Evolutionary conservation across 2,329 filamentous ascomycete genomes (phyloP).

Genomic region (Knufia fluminis): DNA sequence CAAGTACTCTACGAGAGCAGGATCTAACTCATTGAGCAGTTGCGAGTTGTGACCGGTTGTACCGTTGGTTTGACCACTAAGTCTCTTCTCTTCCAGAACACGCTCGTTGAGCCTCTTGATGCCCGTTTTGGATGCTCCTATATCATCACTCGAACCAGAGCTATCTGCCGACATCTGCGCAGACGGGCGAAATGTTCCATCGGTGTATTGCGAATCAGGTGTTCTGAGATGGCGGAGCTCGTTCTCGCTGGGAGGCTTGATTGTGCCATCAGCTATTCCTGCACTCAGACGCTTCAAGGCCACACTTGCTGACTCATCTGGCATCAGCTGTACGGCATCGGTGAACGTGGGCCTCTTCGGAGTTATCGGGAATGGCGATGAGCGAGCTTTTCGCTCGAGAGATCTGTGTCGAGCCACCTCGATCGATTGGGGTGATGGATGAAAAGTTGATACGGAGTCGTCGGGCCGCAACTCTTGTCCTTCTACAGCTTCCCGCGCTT

Average conservation of each 20-base stretch:
- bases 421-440: background rate
- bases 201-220: background rate
- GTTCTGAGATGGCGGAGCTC: background rate
- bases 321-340: constrained; percentile 8
- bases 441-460: background rate
- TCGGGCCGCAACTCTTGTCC: background rate
- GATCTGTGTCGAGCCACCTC: background rate
- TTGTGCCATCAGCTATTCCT: constrained; percentile 9
- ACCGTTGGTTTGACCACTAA: background rate
- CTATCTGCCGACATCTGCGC: background rate
- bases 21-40: background rate
- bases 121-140: background rate
- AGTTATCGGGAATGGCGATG: background rate
- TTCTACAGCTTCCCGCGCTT: background rate
- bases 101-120: constrained; percentile 1
- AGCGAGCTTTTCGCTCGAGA: background rate
- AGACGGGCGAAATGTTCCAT: background rate
- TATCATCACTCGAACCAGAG: background rate
- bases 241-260: constrained; percentile 9
- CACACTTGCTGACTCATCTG: constrained; percentile 12
- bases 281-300: constrained; percentile 10
- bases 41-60: background rate
- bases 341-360: constrained; percentile 6
- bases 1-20: background rate
- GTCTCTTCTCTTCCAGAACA: background rate